A percentile compares a stretch with the other conserved stretches of the same genome.
Conservation (phyloP, 2,329 filamentous ascomycete genomes). For the Fusarium chlamydosporum region DNA sequence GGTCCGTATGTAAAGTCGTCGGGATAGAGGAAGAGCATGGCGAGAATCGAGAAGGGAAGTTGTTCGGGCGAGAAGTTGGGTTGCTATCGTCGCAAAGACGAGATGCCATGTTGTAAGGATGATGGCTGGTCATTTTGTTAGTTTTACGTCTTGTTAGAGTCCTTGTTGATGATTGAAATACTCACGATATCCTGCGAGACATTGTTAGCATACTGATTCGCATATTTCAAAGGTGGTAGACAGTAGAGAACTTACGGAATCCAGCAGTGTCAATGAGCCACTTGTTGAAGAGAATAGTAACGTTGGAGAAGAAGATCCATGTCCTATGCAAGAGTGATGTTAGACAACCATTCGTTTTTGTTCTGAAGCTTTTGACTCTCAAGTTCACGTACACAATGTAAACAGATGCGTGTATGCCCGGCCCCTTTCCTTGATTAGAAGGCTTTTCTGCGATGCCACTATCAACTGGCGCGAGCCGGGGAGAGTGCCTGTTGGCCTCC, state of each 20-base stretch:
- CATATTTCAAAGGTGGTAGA: background rate
- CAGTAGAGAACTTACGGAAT: conserved; percentile 72
- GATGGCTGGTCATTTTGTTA: conserved; percentile 58
- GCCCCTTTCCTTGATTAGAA: conserved; percentile 26
- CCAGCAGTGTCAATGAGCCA: conserved; percentile 82
- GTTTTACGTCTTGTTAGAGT: background rate
- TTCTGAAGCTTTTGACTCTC: too few relatives aligned
- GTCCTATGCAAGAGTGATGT: conserved; percentile 58
- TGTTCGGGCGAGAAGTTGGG: conserved; percentile 74
- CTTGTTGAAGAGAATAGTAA: conserved; percentile 93
- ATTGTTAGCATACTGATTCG: conserved; percentile 24
- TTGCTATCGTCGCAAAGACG: conserved; percentile 74
- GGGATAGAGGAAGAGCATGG: conserved; percentile 72
- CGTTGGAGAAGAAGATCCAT: conserved; percentile 89
- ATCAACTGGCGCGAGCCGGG: conserved; percentile 4
- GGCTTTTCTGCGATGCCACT: conserved; percentile 50
- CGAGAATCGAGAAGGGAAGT: conserved; percentile 74
- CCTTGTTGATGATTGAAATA: conserved; percentile 5
- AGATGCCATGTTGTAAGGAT: conserved; percentile 78
- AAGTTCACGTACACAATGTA: conserved; percentile 51
- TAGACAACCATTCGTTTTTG: conserved; percentile 13
- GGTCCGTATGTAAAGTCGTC: conserved; percentile 71
- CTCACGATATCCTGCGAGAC: conserved; percentile 54
- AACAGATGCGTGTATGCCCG: conserved; percentile 54
- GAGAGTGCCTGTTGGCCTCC: conserved; percentile 28